phyloP scores from a whole-genome alignment of 176 grass and related monocot genomes.

The Cenchrus americanus region DNA sequence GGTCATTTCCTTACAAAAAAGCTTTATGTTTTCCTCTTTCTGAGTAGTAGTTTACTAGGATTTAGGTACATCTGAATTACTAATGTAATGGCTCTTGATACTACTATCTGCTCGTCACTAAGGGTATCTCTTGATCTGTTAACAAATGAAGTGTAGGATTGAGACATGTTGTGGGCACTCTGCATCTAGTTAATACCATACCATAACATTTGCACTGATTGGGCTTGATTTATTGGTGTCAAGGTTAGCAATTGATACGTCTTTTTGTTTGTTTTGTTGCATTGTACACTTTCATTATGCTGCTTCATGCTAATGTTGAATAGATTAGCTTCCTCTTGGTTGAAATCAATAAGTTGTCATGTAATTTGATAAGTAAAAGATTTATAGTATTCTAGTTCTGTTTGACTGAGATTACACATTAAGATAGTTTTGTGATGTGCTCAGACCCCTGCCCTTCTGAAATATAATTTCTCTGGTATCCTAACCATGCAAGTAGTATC shows the following conservation, averaged over 20 bases:
- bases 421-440: background rate
- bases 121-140: constrained; percentile 15
- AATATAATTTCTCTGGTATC: background rate
- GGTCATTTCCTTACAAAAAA: constrained; percentile 24
- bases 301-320: background rate
- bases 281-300: background rate
- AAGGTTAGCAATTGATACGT: background rate
- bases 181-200: background rate
- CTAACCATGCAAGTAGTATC: background rate
- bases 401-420: background rate
- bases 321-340: background rate
- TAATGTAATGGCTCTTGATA: background rate
- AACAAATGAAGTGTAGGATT: background rate
- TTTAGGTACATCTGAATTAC: background rate
- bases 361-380: background rate
- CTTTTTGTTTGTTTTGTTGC: background rate
- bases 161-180: background rate
- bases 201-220: too few species aligned
- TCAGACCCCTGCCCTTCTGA: background rate
- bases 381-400: background rate
- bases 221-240: too few species aligned
- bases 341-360: background rate
- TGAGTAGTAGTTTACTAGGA: background rate
- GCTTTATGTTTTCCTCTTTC: background rate
- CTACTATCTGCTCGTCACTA: background rate